Evolutionary conservation across 2,329 filamentous ascomycete species (phyloP), one percentile per base, ranked within the genome.

Genomic region (Pyricularia grisea): DNA sequence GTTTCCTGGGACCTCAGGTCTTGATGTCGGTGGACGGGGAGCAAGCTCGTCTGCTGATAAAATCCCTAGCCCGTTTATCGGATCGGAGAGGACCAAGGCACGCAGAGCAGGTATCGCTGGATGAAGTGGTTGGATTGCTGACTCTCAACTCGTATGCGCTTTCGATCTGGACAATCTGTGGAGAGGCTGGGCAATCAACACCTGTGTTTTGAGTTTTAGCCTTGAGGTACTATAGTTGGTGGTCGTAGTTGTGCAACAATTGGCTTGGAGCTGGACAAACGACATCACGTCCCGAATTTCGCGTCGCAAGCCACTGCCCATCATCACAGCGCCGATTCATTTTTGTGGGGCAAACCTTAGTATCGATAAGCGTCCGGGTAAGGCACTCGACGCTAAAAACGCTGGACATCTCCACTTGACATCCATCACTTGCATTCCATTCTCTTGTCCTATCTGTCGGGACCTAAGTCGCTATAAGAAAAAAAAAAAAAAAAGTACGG

Each of bases 201-300:
- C 20, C 17, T 55, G 7, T 9, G 42, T 4, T 55, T 55, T n/a
- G 20, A 55, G 2, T 55, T 2, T 55, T 55, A n/a, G 42, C 11
- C 42, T 55, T n/a, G 17, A 9, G 42, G 20, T 55, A 55, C 42
- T 20, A 55, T 55, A 55, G 42, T 55, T n/a, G 42, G 42, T 55
- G n/a, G 42, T 42, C 14, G 20, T 55, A 9, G 42, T 20, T 55
- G 17, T 55, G 42, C 42, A 55, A 20, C 42, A n/a, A 55, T 55
- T 55, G 20, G 42, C 6, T 20, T 55, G 1, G 20, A 55, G 33
- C 33, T 42, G 11, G 11, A n/a, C 20, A 6, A 17, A 55, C 42
- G 42, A 55, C 27, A 63, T 63, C 60, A 63, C 60, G 60, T 63
- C 60, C 27, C 23, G 60, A 63, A 63, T 63, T 63, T 63, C 60